Evolutionary conservation across 2,329 filamentous ascomycete genomes (phyloP), one percentile per base, ranked within the genome.

Genomic region (Cryphonectria nitschkei): DNA sequence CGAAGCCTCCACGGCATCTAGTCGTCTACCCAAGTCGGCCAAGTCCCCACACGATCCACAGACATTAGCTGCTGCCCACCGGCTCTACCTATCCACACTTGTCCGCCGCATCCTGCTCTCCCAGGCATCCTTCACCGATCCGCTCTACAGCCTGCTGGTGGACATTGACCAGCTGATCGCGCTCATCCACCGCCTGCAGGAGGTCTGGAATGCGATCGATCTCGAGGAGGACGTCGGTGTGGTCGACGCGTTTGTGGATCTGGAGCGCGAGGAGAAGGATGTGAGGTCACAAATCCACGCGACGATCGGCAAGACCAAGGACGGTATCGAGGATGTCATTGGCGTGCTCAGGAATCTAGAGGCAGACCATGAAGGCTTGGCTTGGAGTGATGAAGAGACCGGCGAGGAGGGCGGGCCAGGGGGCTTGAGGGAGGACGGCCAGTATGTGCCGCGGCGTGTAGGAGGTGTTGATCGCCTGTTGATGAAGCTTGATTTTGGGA

Each of bases 401-500:
- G 84, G 74, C 74, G 82, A 72, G 52, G 69, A n/a, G 13, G 61
- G 70, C 32, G 75, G 73, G 13, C 5, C 32, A 4, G 75, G 74
- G 32, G 75, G 76, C 29, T 69, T 78, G 46, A 76, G 79, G 52
- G 84, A 86, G 43, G 82, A 83, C 54, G 85, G 83, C 0, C 81
- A 80, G 73, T 97, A 93, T 78, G 85, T 90, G 41, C 92, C 93
- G 0, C 86, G 89, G 73, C 89, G 92, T 72, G 88, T 93, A 3
- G 93, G 93, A 0, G 93, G 94, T 0, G 89, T 98, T 62, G 94
- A 97, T 82, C 86, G 93, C 71, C 81, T 98, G 78, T 80, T 98
- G 78, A 97, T 97, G 93, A 97, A 97, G 83, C 83, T 98, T 76
- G 94, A 97, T 77, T 89, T 89, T 79, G 88, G 87, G 29, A 86